These are phyloP conservation scores for Sphagnum fallax DNA, from an alignment of 228 moss, liverwort and hornwort species.

Conservation along the genomic window DNA sequence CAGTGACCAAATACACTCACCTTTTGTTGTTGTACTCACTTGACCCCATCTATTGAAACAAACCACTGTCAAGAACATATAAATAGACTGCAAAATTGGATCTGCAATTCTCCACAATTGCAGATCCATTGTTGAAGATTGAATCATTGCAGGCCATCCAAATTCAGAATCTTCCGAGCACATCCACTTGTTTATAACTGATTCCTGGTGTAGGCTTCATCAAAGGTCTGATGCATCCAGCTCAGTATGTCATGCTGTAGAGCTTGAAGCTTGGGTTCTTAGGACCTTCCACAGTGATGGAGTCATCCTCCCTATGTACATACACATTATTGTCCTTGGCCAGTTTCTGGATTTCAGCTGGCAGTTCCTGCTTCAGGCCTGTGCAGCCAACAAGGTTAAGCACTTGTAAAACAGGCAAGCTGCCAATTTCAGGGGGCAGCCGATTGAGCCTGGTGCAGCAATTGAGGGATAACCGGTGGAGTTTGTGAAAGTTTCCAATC, in stretches of 20 bases:
- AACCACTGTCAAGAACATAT: no score
- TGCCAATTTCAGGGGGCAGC: constrained; percentile 27
- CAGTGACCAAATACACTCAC: no score
- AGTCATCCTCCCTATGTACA: constrained; percentile 19
- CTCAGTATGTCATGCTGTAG: constrained; percentile 15
- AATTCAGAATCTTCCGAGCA: no score
- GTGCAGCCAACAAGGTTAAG: constrained; percentile 44
- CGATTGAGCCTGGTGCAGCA: constrained; percentile 36
- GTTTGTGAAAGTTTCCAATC: constrained; percentile 29
- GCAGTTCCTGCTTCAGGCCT: constrained; percentile 23
- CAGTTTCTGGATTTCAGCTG: constrained; percentile 13
- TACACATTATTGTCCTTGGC: constrained; percentile 13
- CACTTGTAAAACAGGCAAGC: constrained; percentile 32
- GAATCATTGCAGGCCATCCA: no score
- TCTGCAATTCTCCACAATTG: no score
- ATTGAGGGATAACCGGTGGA: constrained; percentile 32
- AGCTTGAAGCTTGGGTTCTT: constrained; percentile 21
- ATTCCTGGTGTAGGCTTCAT: no score
- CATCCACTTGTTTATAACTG: no score
- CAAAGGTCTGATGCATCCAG: no score
- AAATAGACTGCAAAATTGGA: no score
- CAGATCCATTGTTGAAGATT: no score
- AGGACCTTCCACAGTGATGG: constrained; percentile 14
- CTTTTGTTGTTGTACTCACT: no score
- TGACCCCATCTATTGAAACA: no score